Conservation (phyloP, 2,329 filamentous ascomycete species). For the Aspergillus awamori region DNA sequence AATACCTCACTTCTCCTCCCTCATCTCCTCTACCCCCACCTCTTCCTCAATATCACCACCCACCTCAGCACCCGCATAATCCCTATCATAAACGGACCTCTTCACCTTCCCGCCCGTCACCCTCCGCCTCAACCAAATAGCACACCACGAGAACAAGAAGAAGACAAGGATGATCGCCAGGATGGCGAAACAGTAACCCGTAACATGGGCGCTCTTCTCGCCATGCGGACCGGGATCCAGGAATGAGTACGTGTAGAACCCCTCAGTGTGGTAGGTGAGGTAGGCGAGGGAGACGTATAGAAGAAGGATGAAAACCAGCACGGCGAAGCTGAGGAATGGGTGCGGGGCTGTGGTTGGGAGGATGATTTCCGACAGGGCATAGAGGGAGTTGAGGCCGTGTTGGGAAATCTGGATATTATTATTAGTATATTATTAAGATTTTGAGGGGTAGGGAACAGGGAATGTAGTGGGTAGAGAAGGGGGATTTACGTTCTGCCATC, state of each 20-base stretch:
- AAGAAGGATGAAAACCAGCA: conserved; percentile 69
- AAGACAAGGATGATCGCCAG: conserved; percentile 58
- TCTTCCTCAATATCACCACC: conserved; percentile 13
- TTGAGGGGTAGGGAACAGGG: neutral
- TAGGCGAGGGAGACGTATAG: conserved; percentile 76
- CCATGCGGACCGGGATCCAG: conserved; percentile 63
- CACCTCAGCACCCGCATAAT: neutral
- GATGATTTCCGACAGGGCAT: conserved; percentile 75
- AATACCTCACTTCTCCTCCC: neutral
- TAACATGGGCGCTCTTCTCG: conserved; percentile 55
- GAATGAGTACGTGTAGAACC: conserved; percentile 77
- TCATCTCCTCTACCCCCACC: conserved; percentile 15
- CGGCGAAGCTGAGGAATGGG: conserved; percentile 67
- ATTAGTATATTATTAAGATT: neutral
- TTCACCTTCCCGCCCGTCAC: conserved; percentile 41
- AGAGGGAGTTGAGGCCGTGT: conserved; percentile 73
- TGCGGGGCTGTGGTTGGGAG: conserved; percentile 66
- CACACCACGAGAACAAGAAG: conserved; percentile 55
- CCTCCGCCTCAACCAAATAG: conserved; percentile 58
- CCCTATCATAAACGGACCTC: conserved; percentile 25
- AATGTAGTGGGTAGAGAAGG: conserved; percentile 7
- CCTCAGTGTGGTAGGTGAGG: conserved; percentile 68
- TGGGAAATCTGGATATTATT: conserved; percentile 60
- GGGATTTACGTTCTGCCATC: conserved; percentile 54
- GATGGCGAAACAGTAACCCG: conserved; percentile 65